Evolutionary conservation across 2,329 filamentous ascomycete genomes (phyloP).

Genomic region (Sporothrix euskadiensis): DNA sequence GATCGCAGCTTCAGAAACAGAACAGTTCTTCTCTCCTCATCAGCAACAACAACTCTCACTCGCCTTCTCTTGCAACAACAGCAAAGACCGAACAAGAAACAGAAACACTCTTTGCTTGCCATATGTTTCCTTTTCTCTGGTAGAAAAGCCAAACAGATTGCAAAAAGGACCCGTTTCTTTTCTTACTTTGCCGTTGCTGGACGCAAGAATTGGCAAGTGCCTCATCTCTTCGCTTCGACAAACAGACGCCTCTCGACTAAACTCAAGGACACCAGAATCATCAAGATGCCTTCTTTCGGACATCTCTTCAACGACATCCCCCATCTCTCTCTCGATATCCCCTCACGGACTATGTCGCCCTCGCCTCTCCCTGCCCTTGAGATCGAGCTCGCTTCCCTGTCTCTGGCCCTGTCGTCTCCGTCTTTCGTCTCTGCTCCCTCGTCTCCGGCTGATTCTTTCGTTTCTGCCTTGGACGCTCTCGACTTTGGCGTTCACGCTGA

Average conservation of each 20-base stretch:
- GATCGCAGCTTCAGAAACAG: no score
- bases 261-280: not conserved
- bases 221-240: not conserved
- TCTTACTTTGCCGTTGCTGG: constrained; percentile 1
- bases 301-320: not conserved
- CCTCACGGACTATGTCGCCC: not conserved
- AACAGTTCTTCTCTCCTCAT: not conserved
- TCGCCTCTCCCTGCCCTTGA: not conserved
- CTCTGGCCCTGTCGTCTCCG: not conserved
- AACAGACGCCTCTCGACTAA: not conserved
- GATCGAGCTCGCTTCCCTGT: not conserved
- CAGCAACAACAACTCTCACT: not conserved
- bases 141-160: not conserved
- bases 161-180: not conserved
- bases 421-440: not conserved
- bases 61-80: constrained; percentile 1
- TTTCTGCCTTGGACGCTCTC: not conserved
- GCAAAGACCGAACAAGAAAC: not conserved
- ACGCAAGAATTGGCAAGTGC: not conserved
- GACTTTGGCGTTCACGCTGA: no score
- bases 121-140: not conserved
- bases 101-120: not conserved
- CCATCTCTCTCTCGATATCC: not conserved
- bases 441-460: not conserved
- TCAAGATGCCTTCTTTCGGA: not conserved